phyloP scores from a whole-genome alignment of 805 yeast genomes.

The Metschnikowia similis region DNA sequence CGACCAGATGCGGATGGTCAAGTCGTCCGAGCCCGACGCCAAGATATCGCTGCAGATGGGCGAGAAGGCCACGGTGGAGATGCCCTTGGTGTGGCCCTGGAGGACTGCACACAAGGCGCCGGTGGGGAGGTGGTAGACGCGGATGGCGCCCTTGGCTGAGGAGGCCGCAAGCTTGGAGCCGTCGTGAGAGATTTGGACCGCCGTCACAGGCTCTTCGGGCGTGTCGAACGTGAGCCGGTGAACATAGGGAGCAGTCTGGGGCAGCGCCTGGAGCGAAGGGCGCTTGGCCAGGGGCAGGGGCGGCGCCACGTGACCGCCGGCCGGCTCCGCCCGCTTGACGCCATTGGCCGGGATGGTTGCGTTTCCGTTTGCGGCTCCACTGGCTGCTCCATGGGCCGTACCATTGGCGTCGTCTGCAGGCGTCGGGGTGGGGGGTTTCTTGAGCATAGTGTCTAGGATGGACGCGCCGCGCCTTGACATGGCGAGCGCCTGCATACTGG shows the following conservation, averaged over 20 bases:
- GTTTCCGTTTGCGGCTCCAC: too few species aligned
- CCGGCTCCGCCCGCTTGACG: background rate
- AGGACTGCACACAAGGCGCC: slow-evolving; percentile 22
- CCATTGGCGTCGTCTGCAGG: too few species aligned
- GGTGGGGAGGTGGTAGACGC: slow-evolving; percentile 19
- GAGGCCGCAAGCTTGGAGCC: slow-evolving; percentile 54
- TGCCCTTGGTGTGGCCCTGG: slow-evolving; percentile 62
- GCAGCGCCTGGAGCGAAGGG: background rate
- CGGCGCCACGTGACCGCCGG: background rate
- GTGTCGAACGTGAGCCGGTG: slow-evolving; percentile 10
- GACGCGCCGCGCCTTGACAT: too few species aligned
- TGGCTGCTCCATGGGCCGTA: too few species aligned
- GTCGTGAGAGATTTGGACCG: slow-evolving; percentile 59
- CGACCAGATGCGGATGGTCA: slow-evolving; percentile 72
- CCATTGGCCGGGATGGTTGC: too few species aligned
- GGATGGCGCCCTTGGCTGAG: slow-evolving; percentile 27
- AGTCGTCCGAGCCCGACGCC: slow-evolving; percentile 86
- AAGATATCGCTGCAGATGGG: slow-evolving; percentile 62
- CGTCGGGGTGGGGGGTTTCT: too few species aligned
- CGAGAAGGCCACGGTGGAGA: slow-evolving; percentile 74
- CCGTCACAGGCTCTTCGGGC: slow-evolving; percentile 27
- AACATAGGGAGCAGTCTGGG: slow-evolving; percentile 6
- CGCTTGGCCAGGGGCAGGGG: background rate
- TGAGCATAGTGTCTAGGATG: too few species aligned
- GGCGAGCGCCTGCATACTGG: too few species aligned